Percentiles rank a stretch among this genome's conserved stretches.
Conservation (phyloP, 75 land plant genomes). For the Ceratopteris richardii region DNA sequence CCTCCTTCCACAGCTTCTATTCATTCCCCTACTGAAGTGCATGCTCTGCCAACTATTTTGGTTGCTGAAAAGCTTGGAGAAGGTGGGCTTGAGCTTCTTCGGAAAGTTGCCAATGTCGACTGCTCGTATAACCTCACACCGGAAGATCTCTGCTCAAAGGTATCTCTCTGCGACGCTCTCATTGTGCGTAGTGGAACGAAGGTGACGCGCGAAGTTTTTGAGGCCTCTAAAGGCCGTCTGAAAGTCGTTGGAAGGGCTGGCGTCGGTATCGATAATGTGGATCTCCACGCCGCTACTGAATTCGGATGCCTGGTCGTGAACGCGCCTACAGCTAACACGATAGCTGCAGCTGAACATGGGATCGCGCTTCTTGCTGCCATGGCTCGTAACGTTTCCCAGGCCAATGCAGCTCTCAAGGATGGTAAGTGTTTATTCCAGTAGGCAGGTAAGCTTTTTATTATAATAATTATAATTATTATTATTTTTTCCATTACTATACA, state of each 20-base stretch:
- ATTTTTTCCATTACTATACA: no score
- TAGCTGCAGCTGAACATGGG: constrained; percentile 95
- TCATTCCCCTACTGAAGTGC: no score
- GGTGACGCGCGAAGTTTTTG: constrained; percentile 80
- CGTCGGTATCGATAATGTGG: constrained; percentile 95
- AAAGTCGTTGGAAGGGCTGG: no score
- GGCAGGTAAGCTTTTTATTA: no score
- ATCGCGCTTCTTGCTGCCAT: constrained; percentile 69
- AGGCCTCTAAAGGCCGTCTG: constrained; percentile 54
- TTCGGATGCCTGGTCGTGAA: constrained; percentile 86
- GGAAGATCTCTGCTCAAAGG: constrained; percentile 85
- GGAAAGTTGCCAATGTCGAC: constrained; percentile 71
- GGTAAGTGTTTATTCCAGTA: no score
- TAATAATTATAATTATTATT: no score
- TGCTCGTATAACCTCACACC: constrained; percentile 72
- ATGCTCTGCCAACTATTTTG: constrained; percentile 68
- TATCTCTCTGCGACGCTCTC: no score
- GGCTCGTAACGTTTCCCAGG: constrained; percentile 81
- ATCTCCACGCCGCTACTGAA: constrained; percentile 84
- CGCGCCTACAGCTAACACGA: constrained; percentile 92
- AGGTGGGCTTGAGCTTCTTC: constrained; percentile 60
- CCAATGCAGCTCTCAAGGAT: constrained; percentile 73
- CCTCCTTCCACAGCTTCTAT: no score
- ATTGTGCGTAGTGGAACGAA: constrained; percentile 86
- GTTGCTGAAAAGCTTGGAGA: constrained; percentile 94